Percentiles rank a stretch among this genome's conserved stretches.
Conservation (phyloP, 1,139 yeast species). For the Lodderomyces beijingensis region DNA sequence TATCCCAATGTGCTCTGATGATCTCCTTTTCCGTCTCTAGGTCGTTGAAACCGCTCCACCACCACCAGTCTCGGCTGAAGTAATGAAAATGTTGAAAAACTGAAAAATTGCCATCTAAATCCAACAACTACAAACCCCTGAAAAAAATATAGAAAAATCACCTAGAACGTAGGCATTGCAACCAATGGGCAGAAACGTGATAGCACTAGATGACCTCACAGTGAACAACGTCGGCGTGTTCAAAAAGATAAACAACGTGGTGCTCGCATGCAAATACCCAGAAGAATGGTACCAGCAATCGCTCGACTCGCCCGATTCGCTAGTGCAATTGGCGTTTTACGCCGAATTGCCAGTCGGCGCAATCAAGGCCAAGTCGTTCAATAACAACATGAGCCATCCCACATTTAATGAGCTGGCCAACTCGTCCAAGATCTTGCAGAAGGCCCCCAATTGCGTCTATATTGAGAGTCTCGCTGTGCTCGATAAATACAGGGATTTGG, state of each 20-base stretch:
- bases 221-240: constrained; percentile 51
- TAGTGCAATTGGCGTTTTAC: constrained; percentile 47
- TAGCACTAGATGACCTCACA: constrained; percentile 55
- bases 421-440: constrained; percentile 19
- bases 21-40: no score
- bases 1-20: no score
- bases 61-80: no score
- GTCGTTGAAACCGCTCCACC: no score
- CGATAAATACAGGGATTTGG: constrained; percentile 52
- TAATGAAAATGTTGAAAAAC: no score
- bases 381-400: constrained; percentile 20
- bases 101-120: no score
- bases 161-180: neutral
- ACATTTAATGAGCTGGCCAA: constrained; percentile 22
- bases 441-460: constrained; percentile 50
- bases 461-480: constrained; percentile 67
- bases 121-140: no score
- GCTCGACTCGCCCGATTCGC: constrained; percentile 26
- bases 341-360: constrained; percentile 73
- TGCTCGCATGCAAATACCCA: constrained; percentile 40
- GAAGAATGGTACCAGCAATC: constrained; percentile 44
- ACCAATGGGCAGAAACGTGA: constrained; percentile 29
- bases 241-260: constrained; percentile 42
- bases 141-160: neutral
- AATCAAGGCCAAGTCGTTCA: constrained; percentile 48